Base-by-base conservation (phyloP, 129 eudicot genomes). In the Glebionis coronaria region DNA sequence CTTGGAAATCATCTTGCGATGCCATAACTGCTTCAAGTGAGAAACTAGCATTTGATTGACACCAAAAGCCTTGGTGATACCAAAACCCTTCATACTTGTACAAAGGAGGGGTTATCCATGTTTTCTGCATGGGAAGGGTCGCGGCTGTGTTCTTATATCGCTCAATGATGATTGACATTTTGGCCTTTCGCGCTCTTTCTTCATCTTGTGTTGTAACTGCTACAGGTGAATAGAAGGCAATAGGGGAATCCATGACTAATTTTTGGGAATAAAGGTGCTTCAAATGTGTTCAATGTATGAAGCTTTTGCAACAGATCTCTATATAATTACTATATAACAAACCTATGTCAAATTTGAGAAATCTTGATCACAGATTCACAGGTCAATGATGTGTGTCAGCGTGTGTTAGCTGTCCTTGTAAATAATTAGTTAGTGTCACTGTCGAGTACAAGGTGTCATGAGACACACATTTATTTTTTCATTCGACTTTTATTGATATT, bases 81-180 rank as follows among this genome's bases (percentile, higher is more conserved):
- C 81, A 75, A 44, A 75, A 80, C 13, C 67, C 68, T 46, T 71
- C 68, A 13, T 75, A 80, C 12, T 20, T 27, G 45, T 61, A 61
- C 11, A 75, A 21, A 23, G 67, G 14, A 12, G 29, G 51, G 6
- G 61, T 64, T 11, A 47, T 67, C 60, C 60, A 55, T 6, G 31
- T 20, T 20, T 55, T 10, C 71, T 52, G 28, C 13, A 13, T 80
- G 7, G 70, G 80, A 31, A 74, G 73, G 15, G 60, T 8, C 9
- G 61, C 46, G 9, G 65, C 71, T 45, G 3, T 57, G 40, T 74
- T 61, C 47, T 46, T 70, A 12, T 58, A 70, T 16, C 11, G 20
- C 58, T 70, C 67, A 10, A 45, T 58, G 56, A 70, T 27, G 13
- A 27, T 29, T 12, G 47, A 57, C 67, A 70, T 70, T 35, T 58